Percentiles rank a stretch among this genome's conserved stretches.
Conservation (phyloP, 371 early-diverging fungal genomes). For the Syncephalis plumigaleata region DNA sequence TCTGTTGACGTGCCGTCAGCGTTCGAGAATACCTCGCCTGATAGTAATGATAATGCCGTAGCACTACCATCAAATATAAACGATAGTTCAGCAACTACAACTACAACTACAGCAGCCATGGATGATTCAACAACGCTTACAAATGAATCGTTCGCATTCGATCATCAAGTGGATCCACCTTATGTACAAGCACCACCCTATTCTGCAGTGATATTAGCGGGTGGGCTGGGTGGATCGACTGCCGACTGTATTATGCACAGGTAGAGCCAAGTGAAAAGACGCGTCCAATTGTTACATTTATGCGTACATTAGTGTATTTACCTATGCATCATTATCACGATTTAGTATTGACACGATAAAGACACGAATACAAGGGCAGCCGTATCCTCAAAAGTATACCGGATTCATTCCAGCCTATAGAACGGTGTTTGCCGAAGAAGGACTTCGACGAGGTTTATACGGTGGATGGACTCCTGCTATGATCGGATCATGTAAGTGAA, state of each 20-base stretch:
- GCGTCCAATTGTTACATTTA: background rate
- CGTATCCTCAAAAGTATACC: constrained; percentile 33
- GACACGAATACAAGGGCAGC: constrained; percentile 53
- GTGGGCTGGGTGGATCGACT: constrained; percentile 48
- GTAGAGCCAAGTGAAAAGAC: constrained; percentile 12
- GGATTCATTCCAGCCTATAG: constrained; percentile 47
- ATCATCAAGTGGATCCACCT: no score
- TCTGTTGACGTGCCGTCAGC: no score
- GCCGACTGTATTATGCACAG: constrained; percentile 63
- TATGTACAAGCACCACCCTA: no score
- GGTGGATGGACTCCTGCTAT: constrained; percentile 57
- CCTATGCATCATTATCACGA: no score
- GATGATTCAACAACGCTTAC: no score
- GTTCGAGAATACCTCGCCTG: no score
- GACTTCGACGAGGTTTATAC: constrained; percentile 45
- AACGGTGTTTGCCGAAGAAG: constrained; percentile 46
- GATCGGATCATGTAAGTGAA: constrained; percentile 40
- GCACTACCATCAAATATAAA: no score
- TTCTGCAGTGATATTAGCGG: constrained; percentile 18
- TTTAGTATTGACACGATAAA: constrained; percentile 57
- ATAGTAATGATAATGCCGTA: no score
- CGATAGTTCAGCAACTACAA: no score
- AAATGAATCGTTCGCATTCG: no score
- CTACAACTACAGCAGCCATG: no score
- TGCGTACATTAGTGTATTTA: background rate